These are phyloP conservation scores for Scutellaria baicalensis DNA, from an alignment of 257 asterid genomes.

Conservation along the genomic window DNA sequence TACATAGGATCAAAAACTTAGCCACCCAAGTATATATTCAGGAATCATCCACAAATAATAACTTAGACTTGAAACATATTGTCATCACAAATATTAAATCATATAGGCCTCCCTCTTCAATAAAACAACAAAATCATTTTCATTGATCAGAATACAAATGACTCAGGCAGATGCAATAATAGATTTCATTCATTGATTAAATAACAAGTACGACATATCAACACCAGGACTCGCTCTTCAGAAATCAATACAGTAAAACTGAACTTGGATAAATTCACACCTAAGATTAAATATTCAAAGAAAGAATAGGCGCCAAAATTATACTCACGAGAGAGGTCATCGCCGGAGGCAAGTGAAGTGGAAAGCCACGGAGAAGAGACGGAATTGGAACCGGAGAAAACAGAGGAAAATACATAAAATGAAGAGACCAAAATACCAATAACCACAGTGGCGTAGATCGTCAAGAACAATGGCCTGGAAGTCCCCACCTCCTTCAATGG, in stretches of 20 bases:
- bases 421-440: constrained; percentile 70
- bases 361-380: constrained; percentile 35
- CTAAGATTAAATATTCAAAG: background rate
- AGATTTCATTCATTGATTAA: background rate
- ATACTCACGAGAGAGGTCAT: constrained; percentile 10
- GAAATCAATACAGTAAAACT: background rate
- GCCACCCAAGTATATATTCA: background rate
- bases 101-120: background rate
- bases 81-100: background rate
- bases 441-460: constrained; percentile 75
- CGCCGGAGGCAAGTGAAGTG: constrained; percentile 28
- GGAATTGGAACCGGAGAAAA: constrained; percentile 52
- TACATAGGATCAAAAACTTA: background rate
- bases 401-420: constrained; percentile 77
- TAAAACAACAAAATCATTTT: background rate
- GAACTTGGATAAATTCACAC: background rate
- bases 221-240: background rate
- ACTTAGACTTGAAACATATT: background rate
- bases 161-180: constrained; percentile 2
- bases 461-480: constrained; percentile 79
- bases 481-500: constrained; percentile 59
- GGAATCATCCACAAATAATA: background rate
- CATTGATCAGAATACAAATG: background rate
- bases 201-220: background rate
- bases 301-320: background rate